These are phyloP conservation scores for Castanopsis chinensis DNA, from an alignment of 306 rosid species.

Conservation along the genomic window DNA sequence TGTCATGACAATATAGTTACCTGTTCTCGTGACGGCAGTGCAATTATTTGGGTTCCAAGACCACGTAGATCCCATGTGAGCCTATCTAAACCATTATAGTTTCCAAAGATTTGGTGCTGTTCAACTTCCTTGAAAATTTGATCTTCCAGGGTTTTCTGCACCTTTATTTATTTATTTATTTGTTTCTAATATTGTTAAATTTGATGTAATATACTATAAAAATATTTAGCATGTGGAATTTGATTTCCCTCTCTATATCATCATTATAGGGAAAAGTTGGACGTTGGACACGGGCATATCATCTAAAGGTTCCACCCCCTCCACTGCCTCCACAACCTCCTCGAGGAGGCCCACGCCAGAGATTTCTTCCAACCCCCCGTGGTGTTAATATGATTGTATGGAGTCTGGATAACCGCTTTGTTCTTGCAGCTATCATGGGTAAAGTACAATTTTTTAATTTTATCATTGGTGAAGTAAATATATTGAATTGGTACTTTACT, in stretches of 20 bases:
- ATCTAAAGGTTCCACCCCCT: slow-evolving; percentile 89
- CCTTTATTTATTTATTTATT: too few relatives aligned
- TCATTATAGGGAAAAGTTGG: slow-evolving; percentile 72
- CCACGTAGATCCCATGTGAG: slow-evolving; percentile 91
- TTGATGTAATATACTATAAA: background rate
- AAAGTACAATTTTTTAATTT: slow-evolving; percentile 8
- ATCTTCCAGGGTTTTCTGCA: slow-evolving; percentile 7
- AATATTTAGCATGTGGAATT: background rate
- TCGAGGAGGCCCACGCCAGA: slow-evolving; percentile 89
- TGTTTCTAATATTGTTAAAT: background rate
- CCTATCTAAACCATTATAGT: slow-evolving; percentile 19
- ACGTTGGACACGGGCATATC: slow-evolving; percentile 92
- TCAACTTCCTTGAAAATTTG: background rate
- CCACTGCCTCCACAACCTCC: slow-evolving; percentile 91
- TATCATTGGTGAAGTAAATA: slow-evolving; percentile 64
- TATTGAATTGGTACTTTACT: background rate
- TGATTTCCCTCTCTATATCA: slow-evolving; percentile 19
- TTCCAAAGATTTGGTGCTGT: slow-evolving; percentile 26
- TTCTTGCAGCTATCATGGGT: slow-evolving; percentile 98
- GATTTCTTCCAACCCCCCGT: slow-evolving; percentile 85
- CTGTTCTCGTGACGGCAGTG: slow-evolving; percentile 97
- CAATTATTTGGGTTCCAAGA: slow-evolving; percentile 92
- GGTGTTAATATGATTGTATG: slow-evolving; percentile 94
- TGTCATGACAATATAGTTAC: slow-evolving; percentile 90
- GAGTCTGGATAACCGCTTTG: slow-evolving; percentile 95